Evolutionary conservation across 306 rosid genomes (phyloP).

Genomic region (Begonia fuchsioides): DNA sequence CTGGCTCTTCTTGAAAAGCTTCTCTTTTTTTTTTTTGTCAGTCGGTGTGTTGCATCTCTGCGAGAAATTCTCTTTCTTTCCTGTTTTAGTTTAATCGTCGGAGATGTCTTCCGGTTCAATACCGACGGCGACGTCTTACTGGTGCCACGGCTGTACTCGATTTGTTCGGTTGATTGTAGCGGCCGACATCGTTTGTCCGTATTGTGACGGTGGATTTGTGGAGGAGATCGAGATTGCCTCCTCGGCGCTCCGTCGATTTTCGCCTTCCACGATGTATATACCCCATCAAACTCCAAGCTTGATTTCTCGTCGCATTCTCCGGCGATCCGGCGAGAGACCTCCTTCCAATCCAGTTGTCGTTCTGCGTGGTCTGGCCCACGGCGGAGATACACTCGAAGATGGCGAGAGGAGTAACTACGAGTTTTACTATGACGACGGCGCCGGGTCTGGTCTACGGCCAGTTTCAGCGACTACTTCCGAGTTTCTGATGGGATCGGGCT

Average conservation of each 20-base stretch:
- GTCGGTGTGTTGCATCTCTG: too few species aligned
- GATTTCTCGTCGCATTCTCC: slow-evolving; percentile 30
- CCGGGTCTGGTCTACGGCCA: slow-evolving; percentile 59
- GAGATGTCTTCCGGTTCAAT: too few species aligned
- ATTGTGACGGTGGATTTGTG: slow-evolving; percentile 66
- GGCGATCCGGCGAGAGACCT: slow-evolving; percentile 25
- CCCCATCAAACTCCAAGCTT: slow-evolving; percentile 14
- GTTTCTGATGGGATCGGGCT: slow-evolving; percentile 61
- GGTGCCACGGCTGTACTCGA: too few species aligned
- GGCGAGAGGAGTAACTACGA: slow-evolving; percentile 35
- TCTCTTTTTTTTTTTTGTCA: too few species aligned
- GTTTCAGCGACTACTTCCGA: too few species aligned
- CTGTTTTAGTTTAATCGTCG: too few species aligned
- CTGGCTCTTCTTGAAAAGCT: too few species aligned
- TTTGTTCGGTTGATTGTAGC: not conserved
- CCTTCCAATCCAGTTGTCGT: slow-evolving; percentile 70
- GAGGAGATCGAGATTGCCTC: slow-evolving; percentile 18
- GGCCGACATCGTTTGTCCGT: slow-evolving; percentile 32
- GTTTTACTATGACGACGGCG: slow-evolving; percentile 60
- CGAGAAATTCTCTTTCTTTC: too few species aligned
- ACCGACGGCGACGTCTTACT: too few species aligned
- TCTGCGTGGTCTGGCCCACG: slow-evolving; percentile 32
- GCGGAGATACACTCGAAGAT: not conserved
- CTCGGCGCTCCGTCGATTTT: slow-evolving; percentile 21
- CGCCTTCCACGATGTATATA: slow-evolving; percentile 10